Percentiles rank a stretch among this genome's conserved stretches.
phyloP scores from a whole-genome alignment of 805 yeast species.

The Metschnikowia hibisci region DNA sequence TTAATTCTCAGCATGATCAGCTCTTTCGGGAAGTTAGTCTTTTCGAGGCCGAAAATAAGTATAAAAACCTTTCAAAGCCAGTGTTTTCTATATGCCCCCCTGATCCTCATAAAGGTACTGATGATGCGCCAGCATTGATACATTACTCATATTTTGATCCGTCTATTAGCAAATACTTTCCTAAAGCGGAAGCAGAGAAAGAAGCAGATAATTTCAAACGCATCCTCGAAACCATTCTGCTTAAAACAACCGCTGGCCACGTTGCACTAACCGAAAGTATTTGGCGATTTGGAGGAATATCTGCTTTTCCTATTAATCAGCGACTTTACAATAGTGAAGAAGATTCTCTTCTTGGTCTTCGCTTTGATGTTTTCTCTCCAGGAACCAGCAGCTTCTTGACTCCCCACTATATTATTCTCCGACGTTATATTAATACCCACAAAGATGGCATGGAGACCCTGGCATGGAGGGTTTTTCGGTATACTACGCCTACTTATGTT shows the following conservation, averaged over 20 bases:
- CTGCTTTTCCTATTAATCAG: conserved; percentile 49
- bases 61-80: conserved; percentile 11
- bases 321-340: conserved; percentile 21
- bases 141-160: conserved; percentile 18
- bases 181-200: neutral
- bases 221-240: conserved; percentile 11
- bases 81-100: conserved; percentile 1
- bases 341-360: conserved; percentile 40
- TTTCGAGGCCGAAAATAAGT: conserved; percentile 14
- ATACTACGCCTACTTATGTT: conserved; percentile 34
- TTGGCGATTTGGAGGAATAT: conserved; percentile 46
- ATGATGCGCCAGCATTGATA: conserved; percentile 17
- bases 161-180: conserved; percentile 16
- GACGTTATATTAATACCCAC: conserved; percentile 2
- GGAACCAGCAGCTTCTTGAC: conserved; percentile 22
- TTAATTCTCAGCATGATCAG: conserved; percentile 11
- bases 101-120: conserved; percentile 3
- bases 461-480: conserved; percentile 31
- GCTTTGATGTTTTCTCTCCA: conserved; percentile 44
- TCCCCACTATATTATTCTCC: conserved; percentile 50
- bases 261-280: conserved; percentile 41
- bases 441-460: neutral
- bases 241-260: conserved; percentile 10
- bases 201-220: neutral
- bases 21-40: conserved; percentile 12